These are phyloP conservation scores for Fraxinus platypoda DNA, from an alignment of 305 asterid species.

Conservation along the genomic window DNA sequence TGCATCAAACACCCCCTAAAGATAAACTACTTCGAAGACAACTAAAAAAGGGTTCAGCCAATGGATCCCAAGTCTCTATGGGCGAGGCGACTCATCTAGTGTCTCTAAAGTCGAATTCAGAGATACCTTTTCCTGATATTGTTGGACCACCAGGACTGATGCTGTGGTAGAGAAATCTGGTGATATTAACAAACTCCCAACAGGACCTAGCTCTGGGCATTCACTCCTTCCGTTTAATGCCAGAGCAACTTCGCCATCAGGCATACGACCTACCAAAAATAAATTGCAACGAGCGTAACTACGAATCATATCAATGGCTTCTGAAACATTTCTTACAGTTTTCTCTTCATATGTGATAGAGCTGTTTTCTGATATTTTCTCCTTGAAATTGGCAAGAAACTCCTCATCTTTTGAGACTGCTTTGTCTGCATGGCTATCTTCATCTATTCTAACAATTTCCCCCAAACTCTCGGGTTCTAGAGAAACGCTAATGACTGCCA, in stretches of 20 bases:
- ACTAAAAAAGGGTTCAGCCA: not conserved
- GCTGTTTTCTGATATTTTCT: not conserved
- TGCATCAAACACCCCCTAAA: too few species aligned
- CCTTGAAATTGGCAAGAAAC: conserved; percentile 22
- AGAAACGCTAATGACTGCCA: conserved; percentile 22
- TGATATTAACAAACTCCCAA: conserved; percentile 37
- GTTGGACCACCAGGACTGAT: conserved; percentile 44
- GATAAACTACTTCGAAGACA: not conserved
- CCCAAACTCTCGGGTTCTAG: conserved; percentile 11
- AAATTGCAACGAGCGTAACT: conserved; percentile 27
- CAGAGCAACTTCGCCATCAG: conserved; percentile 32
- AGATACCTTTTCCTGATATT: conserved; percentile 20
- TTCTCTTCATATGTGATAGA: conserved; percentile 31
- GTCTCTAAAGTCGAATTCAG: not conserved
- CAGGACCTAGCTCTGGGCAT: conserved; percentile 40
- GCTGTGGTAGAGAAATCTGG: conserved; percentile 29
- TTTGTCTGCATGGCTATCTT: not conserved
- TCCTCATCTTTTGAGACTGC: conserved; percentile 22
- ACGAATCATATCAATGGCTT: conserved; percentile 20
- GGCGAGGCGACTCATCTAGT: not conserved
- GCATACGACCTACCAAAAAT: conserved; percentile 37
- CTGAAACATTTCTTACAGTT: conserved; percentile 10
- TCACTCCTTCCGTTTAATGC: conserved; percentile 25
- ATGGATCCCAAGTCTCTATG: not conserved
- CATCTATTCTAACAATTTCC: conserved; percentile 13